phyloP scores from a whole-genome alignment of 2,329 filamentous ascomycete species.

The Penicillium sp. region DNA sequence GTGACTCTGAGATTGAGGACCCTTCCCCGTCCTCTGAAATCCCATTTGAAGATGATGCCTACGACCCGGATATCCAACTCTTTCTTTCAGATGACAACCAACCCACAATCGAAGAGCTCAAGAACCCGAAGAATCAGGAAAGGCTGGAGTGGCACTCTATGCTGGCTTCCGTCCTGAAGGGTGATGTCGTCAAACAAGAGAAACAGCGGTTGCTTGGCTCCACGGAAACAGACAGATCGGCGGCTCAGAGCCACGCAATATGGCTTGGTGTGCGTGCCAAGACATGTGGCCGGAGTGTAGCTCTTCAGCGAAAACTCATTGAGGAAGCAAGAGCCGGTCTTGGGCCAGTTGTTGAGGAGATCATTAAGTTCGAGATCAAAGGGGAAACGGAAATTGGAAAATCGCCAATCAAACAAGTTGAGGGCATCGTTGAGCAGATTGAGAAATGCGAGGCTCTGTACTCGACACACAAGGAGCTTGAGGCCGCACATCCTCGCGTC shows the following conservation, averaged over 20 bases:
- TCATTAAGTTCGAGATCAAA: conserved; percentile 92
- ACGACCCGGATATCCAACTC: conserved; percentile 89
- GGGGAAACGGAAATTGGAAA: conserved; percentile 91
- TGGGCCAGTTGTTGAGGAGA: conserved; percentile 78
- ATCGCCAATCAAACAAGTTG: conserved; percentile 83
- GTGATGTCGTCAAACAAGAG: conserved; percentile 96
- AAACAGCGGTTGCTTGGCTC: conserved; percentile 93
- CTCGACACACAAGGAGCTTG: conserved; percentile 76
- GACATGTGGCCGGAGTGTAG: conserved; percentile 79
- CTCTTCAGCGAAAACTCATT: conserved; percentile 83
- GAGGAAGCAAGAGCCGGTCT: conserved; percentile 80
- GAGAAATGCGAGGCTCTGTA: conserved; percentile 87
- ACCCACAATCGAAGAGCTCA: conserved; percentile 86
- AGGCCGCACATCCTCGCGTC: conserved; percentile 74
- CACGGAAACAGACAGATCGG: conserved; percentile 73
- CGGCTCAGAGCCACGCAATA: conserved; percentile 70
- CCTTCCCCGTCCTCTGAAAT: conserved; percentile 86
- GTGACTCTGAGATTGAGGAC: conserved; percentile 85
- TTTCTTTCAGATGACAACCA: conserved; percentile 90
- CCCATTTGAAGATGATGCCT: conserved; percentile 79
- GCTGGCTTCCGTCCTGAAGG: conserved; percentile 92
- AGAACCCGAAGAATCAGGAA: conserved; percentile 85
- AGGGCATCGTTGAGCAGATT: conserved; percentile 87
- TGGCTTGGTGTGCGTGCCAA: conserved; percentile 89
- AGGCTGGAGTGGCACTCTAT: conserved; percentile 97